Evolutionary conservation across 2,329 filamentous ascomycete genomes (phyloP).

Genomic region (Coniochaeta sp.): DNA sequence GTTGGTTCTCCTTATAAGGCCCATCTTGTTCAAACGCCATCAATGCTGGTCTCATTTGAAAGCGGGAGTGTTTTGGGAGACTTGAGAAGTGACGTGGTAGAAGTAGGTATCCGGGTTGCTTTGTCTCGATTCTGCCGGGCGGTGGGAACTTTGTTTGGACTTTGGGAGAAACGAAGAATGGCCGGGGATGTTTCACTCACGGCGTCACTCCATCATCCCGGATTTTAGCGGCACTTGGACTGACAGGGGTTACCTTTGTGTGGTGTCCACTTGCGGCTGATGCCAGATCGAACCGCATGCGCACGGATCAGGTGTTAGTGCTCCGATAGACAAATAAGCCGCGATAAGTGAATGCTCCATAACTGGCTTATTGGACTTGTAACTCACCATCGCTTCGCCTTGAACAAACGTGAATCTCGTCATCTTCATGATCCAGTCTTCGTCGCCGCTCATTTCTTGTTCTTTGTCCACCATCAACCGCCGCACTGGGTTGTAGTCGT

Average conservation of each 20-base stretch:
- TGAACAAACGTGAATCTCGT: background rate
- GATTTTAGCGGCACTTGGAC: background rate
- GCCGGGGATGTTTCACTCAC: background rate
- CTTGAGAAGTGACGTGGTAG: background rate
- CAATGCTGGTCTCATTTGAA: background rate
- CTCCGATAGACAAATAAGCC: background rate
- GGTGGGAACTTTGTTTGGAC: background rate
- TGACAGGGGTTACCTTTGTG: no score
- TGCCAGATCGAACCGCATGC: background rate
- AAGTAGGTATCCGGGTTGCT: background rate
- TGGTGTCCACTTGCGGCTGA: background rate
- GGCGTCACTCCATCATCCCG: background rate
- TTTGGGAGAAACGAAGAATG: background rate
- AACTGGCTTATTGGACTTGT: background rate
- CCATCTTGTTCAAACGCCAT: slow-evolving; percentile 25
- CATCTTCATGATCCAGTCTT: background rate
- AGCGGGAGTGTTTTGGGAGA: background rate
- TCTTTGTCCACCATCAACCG: no score
- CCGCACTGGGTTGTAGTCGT: no score
- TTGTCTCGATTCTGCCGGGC: slow-evolving; percentile 2
- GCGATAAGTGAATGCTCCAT: background rate
- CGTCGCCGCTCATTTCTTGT: background rate
- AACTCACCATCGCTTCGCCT: background rate
- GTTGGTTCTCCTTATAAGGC: slow-evolving; percentile 30
- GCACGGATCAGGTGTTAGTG: background rate